phyloP scores from a whole-genome alignment of 257 asterid species.

The Prunella vulgaris region DNA sequence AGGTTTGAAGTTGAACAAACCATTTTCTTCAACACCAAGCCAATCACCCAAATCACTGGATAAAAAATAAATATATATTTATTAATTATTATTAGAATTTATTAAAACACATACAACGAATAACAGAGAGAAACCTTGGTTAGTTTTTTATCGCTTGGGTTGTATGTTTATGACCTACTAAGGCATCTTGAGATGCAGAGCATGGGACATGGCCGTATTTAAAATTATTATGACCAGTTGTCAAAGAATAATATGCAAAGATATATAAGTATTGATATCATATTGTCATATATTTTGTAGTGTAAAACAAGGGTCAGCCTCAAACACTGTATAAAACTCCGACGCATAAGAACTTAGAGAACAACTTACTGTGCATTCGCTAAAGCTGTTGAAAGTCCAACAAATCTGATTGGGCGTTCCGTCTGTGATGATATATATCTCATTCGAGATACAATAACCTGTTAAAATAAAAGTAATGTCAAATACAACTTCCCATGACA shows the following conservation, averaged over 20 bases:
- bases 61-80: not conserved
- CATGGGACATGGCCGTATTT: not conserved
- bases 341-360: not conserved
- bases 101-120: not conserved
- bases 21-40: slow-evolving; percentile 94
- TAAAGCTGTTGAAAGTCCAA: slow-evolving; percentile 97
- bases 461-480: slow-evolving; percentile 9
- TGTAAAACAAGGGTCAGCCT: no score
- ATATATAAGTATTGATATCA: not conserved
- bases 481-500: not conserved
- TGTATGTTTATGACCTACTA: not conserved
- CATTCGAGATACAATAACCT: slow-evolving; percentile 99
- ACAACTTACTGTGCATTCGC: slow-evolving; percentile 87
- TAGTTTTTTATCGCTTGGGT: not conserved
- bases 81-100: not conserved
- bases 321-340: not conserved
- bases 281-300: not conserved
- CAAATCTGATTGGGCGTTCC: slow-evolving; percentile 79
- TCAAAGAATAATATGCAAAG: not conserved
- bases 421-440: slow-evolving; percentile 99
- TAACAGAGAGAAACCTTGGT: not conserved
- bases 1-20: slow-evolving; percentile 95
- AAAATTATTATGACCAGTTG: not conserved
- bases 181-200: not conserved
- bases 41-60: slow-evolving; percentile 95